Evolutionary conservation across 352 stramenopile species (phyloP).

Genomic region (Halophytophthora batemanensis): DNA sequence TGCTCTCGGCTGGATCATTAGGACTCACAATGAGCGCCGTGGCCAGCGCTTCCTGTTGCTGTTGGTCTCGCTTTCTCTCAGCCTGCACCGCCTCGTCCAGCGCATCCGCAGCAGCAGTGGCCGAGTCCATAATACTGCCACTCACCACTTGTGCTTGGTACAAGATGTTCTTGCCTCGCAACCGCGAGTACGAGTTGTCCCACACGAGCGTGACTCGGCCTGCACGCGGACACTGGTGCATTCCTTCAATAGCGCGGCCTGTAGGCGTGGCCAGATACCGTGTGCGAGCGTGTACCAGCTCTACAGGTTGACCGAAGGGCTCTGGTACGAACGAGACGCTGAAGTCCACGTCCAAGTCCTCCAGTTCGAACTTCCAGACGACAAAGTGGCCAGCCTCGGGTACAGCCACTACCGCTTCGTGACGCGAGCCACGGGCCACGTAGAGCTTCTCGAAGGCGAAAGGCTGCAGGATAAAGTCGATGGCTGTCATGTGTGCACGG

Average conservation of each 20-base stretch:
- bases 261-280: slow-evolving; percentile 50
- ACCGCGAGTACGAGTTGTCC: slow-evolving; percentile 81
- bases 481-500: slow-evolving; percentile 70
- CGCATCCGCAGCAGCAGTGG: slow-evolving; percentile 60
- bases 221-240: slow-evolving; percentile 54
- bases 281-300: slow-evolving; percentile 63
- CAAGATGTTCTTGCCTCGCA: slow-evolving; percentile 76
- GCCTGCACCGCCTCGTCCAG: slow-evolving; percentile 63
- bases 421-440: slow-evolving; percentile 38
- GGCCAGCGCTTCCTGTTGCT: slow-evolving; percentile 29
- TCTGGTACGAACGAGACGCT: slow-evolving; percentile 53
- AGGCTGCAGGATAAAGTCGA: slow-evolving; percentile 82
- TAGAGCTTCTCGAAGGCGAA: slow-evolving; percentile 69
- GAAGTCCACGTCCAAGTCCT: slow-evolving; percentile 82
- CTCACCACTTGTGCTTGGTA: slow-evolving; percentile 76
- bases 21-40: slow-evolving; percentile 40
- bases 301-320: slow-evolving; percentile 35
- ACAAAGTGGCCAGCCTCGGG: slow-evolving; percentile 43
- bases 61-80: slow-evolving; percentile 39
- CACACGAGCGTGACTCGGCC: slow-evolving; percentile 63
- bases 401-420: slow-evolving; percentile 49
- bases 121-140: slow-evolving; percentile 69
- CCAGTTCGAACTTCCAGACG: slow-evolving; percentile 82
- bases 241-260: slow-evolving; percentile 57
- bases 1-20: slow-evolving; percentile 2